A percentile compares a stretch with the other conserved stretches of the same genome.
Evolutionary conservation across 2,329 filamentous ascomycete species (phyloP).

Genomic region (Colletotrichum sojae): DNA sequence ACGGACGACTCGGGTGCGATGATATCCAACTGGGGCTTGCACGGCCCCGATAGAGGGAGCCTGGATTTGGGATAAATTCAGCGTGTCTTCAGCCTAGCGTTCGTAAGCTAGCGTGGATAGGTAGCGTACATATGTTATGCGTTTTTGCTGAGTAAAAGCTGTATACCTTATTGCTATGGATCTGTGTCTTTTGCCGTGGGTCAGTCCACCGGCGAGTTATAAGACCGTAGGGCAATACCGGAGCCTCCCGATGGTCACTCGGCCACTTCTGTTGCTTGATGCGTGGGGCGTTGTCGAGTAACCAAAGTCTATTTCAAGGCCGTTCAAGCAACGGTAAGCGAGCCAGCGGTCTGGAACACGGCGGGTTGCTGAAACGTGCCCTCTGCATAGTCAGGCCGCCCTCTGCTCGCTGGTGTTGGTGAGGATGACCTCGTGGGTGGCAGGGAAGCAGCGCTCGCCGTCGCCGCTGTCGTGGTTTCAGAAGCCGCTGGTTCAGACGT

Average conservation of each 20-base stretch:
- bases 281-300: neutral
- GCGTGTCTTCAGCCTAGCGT: constrained; percentile 12
- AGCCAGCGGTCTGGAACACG: constrained; percentile 18
- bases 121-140: constrained; percentile 13
- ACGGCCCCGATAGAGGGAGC: constrained; percentile 25
- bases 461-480: constrained; percentile 23
- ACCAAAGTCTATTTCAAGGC: neutral
- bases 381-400: constrained; percentile 2
- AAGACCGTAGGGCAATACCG: neutral
- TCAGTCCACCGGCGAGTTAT: too few species aligned
- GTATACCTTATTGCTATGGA: too few species aligned
- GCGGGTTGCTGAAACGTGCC: neutral
- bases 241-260: neutral
- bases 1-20: constrained; percentile 11
- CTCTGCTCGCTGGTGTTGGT: neutral
- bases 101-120: neutral
- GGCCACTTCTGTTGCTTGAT: neutral
- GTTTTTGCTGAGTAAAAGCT: neutral
- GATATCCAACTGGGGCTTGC: constrained; percentile 29
- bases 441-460: constrained; percentile 8
- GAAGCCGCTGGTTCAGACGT: constrained; percentile 15
- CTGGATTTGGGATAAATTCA: constrained; percentile 17
- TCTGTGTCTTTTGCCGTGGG: too few species aligned
- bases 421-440: neutral
- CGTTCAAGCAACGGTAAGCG: neutral